These are phyloP conservation scores for Mycena amicta DNA, from an alignment of 768 basidiomycete genomes.

Conservation along the genomic window DNA sequence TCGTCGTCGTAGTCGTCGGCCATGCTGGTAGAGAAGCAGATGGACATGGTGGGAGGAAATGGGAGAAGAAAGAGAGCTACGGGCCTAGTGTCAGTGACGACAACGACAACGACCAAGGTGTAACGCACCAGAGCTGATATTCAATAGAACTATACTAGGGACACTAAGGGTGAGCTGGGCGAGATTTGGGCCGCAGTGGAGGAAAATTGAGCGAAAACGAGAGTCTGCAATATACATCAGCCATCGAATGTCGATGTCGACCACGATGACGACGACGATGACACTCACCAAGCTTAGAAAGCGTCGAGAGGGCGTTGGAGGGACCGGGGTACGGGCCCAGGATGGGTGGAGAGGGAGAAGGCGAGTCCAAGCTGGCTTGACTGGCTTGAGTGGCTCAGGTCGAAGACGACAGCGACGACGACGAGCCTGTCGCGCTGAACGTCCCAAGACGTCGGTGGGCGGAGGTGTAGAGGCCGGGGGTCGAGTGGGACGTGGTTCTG, in stretches of 20 bases:
- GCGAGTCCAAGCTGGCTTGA: neutral
- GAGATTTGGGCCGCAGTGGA: neutral
- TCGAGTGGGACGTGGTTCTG: neutral
- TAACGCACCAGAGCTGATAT: neutral
- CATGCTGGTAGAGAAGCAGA: too few relatives aligned
- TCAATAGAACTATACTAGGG: neutral
- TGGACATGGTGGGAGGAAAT: neutral
- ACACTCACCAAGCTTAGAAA: too few relatives aligned
- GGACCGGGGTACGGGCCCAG: neutral
- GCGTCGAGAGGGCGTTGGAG: neutral
- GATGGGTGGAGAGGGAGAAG: neutral
- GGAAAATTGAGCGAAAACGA: neutral
- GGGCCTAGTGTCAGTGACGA: neutral
- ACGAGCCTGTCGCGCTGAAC: neutral
- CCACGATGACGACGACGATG: neutral
- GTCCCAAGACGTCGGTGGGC: neutral
- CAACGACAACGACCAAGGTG: neutral
- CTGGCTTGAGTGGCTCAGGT: neutral
- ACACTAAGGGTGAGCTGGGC: neutral
- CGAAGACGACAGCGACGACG: neutral
- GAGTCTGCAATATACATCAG: neutral
- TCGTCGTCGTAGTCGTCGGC: too few relatives aligned
- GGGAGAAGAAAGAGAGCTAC: neutral
- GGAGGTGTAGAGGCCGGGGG: neutral
- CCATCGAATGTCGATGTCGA: neutral